Conservation (phyloP, 2,329 filamentous ascomycete genomes). For the Cytospora leucostoma region DNA sequence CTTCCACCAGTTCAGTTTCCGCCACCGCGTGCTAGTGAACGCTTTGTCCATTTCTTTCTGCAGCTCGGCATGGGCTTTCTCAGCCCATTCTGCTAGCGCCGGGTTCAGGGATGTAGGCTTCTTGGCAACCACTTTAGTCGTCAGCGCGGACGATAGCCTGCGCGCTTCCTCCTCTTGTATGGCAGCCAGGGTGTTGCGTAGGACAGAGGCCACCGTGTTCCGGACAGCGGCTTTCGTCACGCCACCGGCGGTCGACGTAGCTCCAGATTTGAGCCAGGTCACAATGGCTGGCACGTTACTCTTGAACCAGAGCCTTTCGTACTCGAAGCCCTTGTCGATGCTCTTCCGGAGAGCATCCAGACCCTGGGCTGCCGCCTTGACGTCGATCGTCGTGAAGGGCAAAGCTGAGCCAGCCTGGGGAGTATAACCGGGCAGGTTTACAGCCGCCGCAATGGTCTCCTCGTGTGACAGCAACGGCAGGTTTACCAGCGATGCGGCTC, state of each 20-base stretch:
- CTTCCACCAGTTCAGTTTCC: conserved; percentile 87
- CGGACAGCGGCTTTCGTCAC: conserved; percentile 66
- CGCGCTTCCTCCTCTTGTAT: conserved; percentile 53
- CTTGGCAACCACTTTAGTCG: conserved; percentile 39
- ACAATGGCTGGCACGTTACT: conserved; percentile 68
- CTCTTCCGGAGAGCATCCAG: conserved; percentile 69
- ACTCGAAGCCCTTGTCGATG: conserved; percentile 68
- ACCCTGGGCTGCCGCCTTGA: conserved; percentile 62
- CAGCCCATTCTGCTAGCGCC: conserved; percentile 71
- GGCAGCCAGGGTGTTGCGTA: conserved; percentile 54
- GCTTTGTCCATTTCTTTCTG: conserved; percentile 77
- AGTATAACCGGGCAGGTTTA: conserved; percentile 56
- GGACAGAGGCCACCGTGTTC: conserved; percentile 66
- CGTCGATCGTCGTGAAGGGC: conserved; percentile 62
- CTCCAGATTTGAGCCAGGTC: conserved; percentile 63
- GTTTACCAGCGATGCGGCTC: conserved; percentile 57
- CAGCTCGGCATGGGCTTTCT: conserved; percentile 79
- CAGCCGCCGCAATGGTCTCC: conserved; percentile 53
- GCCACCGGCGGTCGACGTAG: conserved; percentile 42
- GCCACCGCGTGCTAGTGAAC: conserved; percentile 76
- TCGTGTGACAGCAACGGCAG: conserved; percentile 43
- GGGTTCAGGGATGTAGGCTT: conserved; percentile 53
- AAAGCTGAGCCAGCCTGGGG: conserved; percentile 39
- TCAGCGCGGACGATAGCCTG: conserved; percentile 38
- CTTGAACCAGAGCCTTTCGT: conserved; percentile 72